Base-by-base conservation (phyloP, 2,329 filamentous ascomycete genomes). In the Sphaerulina musiva region DNA sequence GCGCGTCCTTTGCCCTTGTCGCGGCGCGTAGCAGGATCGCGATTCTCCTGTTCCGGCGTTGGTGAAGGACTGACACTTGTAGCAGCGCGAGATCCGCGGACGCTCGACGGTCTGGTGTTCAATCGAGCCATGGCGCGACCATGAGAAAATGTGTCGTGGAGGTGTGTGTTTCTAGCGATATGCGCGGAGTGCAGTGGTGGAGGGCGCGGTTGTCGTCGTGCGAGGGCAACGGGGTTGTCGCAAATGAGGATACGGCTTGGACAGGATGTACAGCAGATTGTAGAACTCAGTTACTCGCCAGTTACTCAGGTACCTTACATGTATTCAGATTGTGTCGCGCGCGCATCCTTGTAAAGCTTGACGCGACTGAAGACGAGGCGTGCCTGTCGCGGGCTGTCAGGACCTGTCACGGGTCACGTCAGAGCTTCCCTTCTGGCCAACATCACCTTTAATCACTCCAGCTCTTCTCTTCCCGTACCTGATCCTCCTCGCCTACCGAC, bases 11-110 rank as follows among this genome's bases (percentile, higher is more conserved):
- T 56, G 17, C 75, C 72, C 59, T 79, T 80, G 12, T 66, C 66
- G 32, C 65, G 62, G 45, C 62, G 59, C 52, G 38, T 59, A 60
- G 57, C 44, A 12, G 60, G 65, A 36, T 66, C 66, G 10, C 60
- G 56, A 59, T 76, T 76, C 49, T 77, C 74, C 56, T 76, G 75
- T 58, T 76, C 74, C n/a, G 56, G 52, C 11, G 53, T 51, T 46
- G 57, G 53, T 20, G 58, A 60, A n/a, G 26, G 42, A n/a, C 40
- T 41, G 44, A 40, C 42, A 17, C 42, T 51, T 12, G 42, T 38
- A 11, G 6, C 45, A 14, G 61, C 52, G 50, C 56, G 56, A 40
- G 60, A 62, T 29, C 49, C 50, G 12, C 41, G 48, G 7, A 54
- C 48, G 14, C 45, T 57, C 2, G 59, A 61, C 23, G 58, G 55